Evolutionary conservation across 345 rosid species (phyloP).

Genomic region (Rhizophora mangle): DNA sequence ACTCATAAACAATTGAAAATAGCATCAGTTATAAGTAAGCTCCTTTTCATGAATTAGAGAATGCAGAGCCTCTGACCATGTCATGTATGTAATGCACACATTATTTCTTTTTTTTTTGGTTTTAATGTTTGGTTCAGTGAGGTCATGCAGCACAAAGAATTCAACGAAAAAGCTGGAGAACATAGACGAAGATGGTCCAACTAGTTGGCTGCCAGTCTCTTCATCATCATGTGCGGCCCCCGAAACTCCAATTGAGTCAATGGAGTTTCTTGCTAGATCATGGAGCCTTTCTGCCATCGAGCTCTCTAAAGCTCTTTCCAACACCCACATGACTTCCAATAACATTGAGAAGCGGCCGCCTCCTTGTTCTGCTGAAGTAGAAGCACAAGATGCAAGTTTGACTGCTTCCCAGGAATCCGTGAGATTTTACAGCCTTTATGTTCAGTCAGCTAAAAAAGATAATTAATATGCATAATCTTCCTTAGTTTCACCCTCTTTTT

Average conservation of each 20-base stretch:
- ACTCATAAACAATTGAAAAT: conserved; percentile 11
- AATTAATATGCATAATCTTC: neutral
- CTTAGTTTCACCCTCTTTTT: neutral
- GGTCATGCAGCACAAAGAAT: conserved; percentile 36
- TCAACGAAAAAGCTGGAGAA: conserved; percentile 52
- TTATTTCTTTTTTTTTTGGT: neutral
- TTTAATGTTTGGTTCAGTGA: conserved; percentile 33
- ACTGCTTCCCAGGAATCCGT: conserved; percentile 39
- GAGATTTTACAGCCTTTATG: conserved; percentile 17
- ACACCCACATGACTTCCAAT: conserved; percentile 27
- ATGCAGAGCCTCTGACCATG: too few species aligned
- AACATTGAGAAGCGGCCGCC: conserved; percentile 26
- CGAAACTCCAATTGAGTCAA: conserved; percentile 84
- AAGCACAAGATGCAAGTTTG: conserved; percentile 39
- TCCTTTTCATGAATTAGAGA: neutral
- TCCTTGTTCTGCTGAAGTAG: conserved; percentile 35
- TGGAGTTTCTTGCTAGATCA: conserved; percentile 96
- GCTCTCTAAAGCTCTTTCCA: conserved; percentile 71
- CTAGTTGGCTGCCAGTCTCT: conserved; percentile 33
- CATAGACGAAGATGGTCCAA: conserved; percentile 69
- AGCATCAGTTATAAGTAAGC: conserved; percentile 18
- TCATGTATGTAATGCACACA: neutral
- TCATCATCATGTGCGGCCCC: conserved; percentile 41
- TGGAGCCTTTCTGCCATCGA: conserved; percentile 92
- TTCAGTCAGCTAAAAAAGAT: neutral